Base-by-base conservation (phyloP, 129 eudicot genomes). In the Centaurea solstitialis region DNA sequence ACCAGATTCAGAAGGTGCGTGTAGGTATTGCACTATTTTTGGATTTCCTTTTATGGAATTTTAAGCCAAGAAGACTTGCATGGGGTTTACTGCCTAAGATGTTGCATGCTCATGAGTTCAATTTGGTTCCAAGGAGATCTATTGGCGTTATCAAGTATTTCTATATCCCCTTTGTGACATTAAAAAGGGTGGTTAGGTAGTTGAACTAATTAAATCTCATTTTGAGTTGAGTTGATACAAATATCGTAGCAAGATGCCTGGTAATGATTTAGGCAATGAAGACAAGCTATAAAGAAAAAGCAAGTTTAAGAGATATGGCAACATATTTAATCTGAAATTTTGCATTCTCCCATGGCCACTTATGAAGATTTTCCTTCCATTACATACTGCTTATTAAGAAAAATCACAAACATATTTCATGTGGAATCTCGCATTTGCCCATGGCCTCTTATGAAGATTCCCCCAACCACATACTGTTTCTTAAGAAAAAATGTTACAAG, bases 401-500 rank as follows among this genome's bases (percentile, higher is more conserved):
- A 65, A 41, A 43, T 41, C 75, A 68, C 75, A 45, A 45, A 18
- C 50, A 45, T 68, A 78, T 78, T n/a, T 45, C 30, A 33, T 70
- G 70, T 28, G 6, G 68, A 53, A 69, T 50, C 30, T 47, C 26
- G 4, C 39, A 59, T 45, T 68, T 43, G 6, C 26, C 70, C 13
- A 75, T 3, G 20, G 7, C 4, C 47, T 11, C 21, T 4, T 78
- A 9, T 28, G n/a, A 45, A 17, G 68, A n/a, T 45, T 78, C n/a
- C 69, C 4, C 15, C 50, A 4, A 33, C 68, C 22, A n/a, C 4
- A 69, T 37, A 68, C 43, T 30, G 22, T 22, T 57, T 57, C 65
- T n/a, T 57, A n/a, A 61, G 30, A 75, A 17, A 18, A 21, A 20
- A 37, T 20, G 7, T 35, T 76, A 76, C 72, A 61, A 37, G 35